phyloP scores from a whole-genome alignment of 2,329 filamentous ascomycete species.

The Chaetothyriales sp. region DNA sequence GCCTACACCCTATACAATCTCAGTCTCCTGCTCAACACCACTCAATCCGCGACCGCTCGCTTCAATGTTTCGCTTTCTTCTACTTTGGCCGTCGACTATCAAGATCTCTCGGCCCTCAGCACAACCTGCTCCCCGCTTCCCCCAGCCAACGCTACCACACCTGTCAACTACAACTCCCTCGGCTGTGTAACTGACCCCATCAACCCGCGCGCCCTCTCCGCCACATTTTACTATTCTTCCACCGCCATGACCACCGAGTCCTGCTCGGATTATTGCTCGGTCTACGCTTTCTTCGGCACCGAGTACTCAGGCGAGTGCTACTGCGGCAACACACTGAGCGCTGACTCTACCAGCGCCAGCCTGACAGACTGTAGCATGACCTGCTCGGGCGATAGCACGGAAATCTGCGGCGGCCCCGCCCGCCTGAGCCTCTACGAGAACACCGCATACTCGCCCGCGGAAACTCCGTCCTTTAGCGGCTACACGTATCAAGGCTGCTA shows the following conservation, averaged over 20 bases:
- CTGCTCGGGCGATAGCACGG: slow-evolving; percentile 26
- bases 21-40: neutral
- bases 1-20: neutral
- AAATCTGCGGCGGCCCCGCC: slow-evolving; percentile 37
- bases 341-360: slow-evolving; percentile 10
- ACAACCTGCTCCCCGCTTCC: neutral
- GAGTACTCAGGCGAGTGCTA: slow-evolving; percentile 26
- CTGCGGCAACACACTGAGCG: slow-evolving; percentile 21
- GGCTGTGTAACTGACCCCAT: neutral
- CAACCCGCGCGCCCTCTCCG: neutral
- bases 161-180: neutral
- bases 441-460: slow-evolving; percentile 1
- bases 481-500: slow-evolving; percentile 27
- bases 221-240: slow-evolving; percentile 8
- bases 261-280: slow-evolving; percentile 19
- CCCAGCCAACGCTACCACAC: neutral
- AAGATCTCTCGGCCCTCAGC: neutral
- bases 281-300: slow-evolving; percentile 21
- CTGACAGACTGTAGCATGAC: slow-evolving; percentile 28
- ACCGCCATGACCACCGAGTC: slow-evolving; percentile 18
- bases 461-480: slow-evolving; percentile 1
- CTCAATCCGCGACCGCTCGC: neutral
- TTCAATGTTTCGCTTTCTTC: neutral
- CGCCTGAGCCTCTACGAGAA: slow-evolving; percentile 28
- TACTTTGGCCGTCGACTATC: neutral